Conservation (phyloP, 129 eudicot genomes). For the Gnaphalium uliginosum region DNA sequence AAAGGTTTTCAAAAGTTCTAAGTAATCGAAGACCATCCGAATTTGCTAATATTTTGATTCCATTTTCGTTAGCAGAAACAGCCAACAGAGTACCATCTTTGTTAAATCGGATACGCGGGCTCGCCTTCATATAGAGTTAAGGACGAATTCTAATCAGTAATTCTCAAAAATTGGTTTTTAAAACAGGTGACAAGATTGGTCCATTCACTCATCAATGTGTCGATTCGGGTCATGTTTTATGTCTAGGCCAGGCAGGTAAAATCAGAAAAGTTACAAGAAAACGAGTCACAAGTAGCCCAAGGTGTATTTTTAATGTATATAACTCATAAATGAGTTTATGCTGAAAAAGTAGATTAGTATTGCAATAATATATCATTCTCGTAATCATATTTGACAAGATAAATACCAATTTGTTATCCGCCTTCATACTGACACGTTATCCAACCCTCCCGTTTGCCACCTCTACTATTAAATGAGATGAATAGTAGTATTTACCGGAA, state of each 20-base stretch:
- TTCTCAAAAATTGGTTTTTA: background rate
- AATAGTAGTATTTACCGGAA: conserved; percentile 40
- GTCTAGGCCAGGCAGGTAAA: background rate
- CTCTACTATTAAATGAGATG: background rate
- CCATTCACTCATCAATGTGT: background rate
- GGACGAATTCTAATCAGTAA: background rate
- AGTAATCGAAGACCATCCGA: conserved; percentile 44
- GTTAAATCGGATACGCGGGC: conserved; percentile 56
- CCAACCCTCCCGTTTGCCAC: background rate
- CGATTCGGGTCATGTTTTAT: background rate
- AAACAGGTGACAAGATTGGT: background rate
- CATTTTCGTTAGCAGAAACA: conserved; percentile 48
- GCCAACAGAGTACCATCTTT: conserved; percentile 61
- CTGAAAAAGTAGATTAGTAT: background rate
- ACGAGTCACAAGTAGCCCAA: background rate
- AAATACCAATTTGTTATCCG: background rate
- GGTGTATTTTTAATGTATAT: background rate
- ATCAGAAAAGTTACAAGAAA: background rate
- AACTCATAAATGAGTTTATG: background rate
- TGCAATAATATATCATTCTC: background rate
- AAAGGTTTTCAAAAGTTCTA: conserved; percentile 36
- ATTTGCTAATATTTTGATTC: conserved; percentile 57
- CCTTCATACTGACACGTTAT: background rate
- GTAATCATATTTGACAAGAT: background rate
- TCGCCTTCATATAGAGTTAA: conserved; percentile 38